phyloP scores from a whole-genome alignment of 495 filamentous ascomycete species.

The Aspergillus nanangensis region DNA sequence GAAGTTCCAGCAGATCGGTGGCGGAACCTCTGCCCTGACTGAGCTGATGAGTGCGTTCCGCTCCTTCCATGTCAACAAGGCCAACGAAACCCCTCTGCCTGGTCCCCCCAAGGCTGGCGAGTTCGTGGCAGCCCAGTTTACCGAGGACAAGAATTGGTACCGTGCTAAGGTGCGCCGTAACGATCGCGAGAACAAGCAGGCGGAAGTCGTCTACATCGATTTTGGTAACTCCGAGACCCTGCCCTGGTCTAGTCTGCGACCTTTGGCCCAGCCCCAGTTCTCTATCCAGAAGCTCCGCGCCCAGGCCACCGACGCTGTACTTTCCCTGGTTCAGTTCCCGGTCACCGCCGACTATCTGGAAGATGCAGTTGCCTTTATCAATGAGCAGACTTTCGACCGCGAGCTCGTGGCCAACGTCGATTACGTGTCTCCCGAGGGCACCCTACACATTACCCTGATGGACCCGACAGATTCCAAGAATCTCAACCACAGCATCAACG shows the following conservation, averaged over 20 bases:
- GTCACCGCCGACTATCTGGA: slow-evolving; percentile 68
- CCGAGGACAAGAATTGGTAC: slow-evolving; percentile 88
- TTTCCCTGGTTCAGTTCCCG: slow-evolving; percentile 89
- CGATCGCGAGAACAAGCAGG: slow-evolving; percentile 81
- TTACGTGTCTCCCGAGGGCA: slow-evolving; percentile 67
- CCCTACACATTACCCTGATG: slow-evolving; percentile 78
- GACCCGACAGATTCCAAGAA: slow-evolving; percentile 60
- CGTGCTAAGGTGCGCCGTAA: slow-evolving; percentile 85
- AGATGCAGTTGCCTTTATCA: slow-evolving; percentile 70
- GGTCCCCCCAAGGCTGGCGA: slow-evolving; percentile 87
- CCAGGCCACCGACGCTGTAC: slow-evolving; percentile 80
- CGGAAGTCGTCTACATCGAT: slow-evolving; percentile 91
- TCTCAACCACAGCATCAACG: slow-evolving; percentile 76
- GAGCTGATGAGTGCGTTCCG: slow-evolving; percentile 85
- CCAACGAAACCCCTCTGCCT: slow-evolving; percentile 66
- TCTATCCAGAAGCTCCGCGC: slow-evolving; percentile 69
- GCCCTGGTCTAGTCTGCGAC: slow-evolving; percentile 76
- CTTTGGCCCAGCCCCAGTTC: slow-evolving; percentile 76
- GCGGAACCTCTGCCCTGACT: slow-evolving; percentile 75
- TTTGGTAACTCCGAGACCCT: slow-evolving; percentile 91
- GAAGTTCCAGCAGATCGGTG: slow-evolving; percentile 84
- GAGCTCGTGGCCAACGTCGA: slow-evolving; percentile 90
- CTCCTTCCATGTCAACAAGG: slow-evolving; percentile 71
- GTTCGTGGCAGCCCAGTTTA: slow-evolving; percentile 83
- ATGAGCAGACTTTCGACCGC: slow-evolving; percentile 58